phyloP scores from a whole-genome alignment of 2,329 filamentous ascomycete species.

The Cytospora piceae region DNA sequence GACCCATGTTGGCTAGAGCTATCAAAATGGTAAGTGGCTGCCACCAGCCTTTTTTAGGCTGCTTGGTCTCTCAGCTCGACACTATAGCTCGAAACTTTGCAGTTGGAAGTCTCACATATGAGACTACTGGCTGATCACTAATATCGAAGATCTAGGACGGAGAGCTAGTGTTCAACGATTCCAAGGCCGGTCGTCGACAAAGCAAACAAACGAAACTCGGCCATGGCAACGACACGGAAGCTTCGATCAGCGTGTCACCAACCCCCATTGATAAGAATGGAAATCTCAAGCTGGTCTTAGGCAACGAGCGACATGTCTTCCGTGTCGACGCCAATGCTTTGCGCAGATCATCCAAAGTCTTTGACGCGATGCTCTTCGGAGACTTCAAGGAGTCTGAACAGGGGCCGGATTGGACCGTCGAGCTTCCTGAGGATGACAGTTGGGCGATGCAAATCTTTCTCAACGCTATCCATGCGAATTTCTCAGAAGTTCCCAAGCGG shows the following conservation, averaged over 20 bases:
- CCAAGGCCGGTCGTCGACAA: neutral
- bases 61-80: too few relatives aligned
- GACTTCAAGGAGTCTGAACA: neutral
- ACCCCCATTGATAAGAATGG: conserved; percentile 10
- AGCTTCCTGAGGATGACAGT: conserved; percentile 16
- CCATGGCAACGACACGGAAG: neutral
- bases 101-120: too few relatives aligned
- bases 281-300: conserved; percentile 14
- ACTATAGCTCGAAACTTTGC: too few relatives aligned
- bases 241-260: too few relatives aligned
- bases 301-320: neutral
- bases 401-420: neutral
- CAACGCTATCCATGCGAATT: conserved; percentile 10
- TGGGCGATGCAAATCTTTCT: neutral
- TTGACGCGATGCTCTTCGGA: conserved; percentile 11
- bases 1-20: too few relatives aligned
- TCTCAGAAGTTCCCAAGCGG: neutral
- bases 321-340: conserved; percentile 4
- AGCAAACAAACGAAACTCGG: too few relatives aligned
- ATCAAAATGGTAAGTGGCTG: too few relatives aligned
- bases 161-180: neutral
- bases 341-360: neutral
- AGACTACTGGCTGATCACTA: too few relatives aligned
- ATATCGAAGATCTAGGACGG: too few relatives aligned
- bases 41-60: too few relatives aligned